phyloP scores from a whole-genome alignment of 129 eudicot species.

The Saussurea involucrata region DNA sequence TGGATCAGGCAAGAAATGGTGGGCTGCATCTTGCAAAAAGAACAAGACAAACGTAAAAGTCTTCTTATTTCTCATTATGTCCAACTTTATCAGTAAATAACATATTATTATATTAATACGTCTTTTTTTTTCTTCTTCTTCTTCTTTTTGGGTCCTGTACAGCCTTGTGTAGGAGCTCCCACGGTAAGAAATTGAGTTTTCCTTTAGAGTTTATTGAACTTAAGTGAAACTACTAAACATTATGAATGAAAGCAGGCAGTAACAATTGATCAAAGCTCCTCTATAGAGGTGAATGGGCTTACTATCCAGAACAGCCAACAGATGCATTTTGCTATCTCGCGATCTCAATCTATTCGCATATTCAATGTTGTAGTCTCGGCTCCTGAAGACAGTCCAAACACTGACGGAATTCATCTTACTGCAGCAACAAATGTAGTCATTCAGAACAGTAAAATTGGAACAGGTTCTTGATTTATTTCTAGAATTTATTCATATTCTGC shows the following conservation, averaged over 20 bases:
- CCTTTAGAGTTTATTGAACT: not conserved
- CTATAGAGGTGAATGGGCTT: slow-evolving; percentile 73
- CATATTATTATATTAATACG: slow-evolving; percentile 19
- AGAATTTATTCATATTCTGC: not conserved
- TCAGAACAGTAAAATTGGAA: slow-evolving; percentile 75
- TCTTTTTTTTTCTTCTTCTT: not conserved
- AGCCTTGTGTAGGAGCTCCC: slow-evolving; percentile 98
- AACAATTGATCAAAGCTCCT: slow-evolving; percentile 73
- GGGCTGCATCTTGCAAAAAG: slow-evolving; percentile 99
- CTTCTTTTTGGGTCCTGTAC: slow-evolving; percentile 24
- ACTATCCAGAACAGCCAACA: slow-evolving; percentile 86
- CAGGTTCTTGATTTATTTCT: slow-evolving; percentile 45
- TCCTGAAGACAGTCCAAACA: slow-evolving; percentile 98
- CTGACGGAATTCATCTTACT: slow-evolving; percentile 93
- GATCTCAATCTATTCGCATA: slow-evolving; percentile 61
- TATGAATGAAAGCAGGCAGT: slow-evolving; percentile 56
- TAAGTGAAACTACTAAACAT: not conserved
- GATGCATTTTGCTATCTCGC: slow-evolving; percentile 80
- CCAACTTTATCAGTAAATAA: slow-evolving; percentile 8
- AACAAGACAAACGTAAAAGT: slow-evolving; percentile 75
- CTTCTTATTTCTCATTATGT: slow-evolving; percentile 6
- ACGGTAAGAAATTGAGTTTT: slow-evolving; percentile 49
- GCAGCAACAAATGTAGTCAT: slow-evolving; percentile 68
- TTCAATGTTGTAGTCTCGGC: slow-evolving; percentile 59
- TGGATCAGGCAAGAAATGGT: slow-evolving; percentile 98